Conservation (phyloP, 805 yeast genomes). For the Grigorovia transvaalensis region DNA sequence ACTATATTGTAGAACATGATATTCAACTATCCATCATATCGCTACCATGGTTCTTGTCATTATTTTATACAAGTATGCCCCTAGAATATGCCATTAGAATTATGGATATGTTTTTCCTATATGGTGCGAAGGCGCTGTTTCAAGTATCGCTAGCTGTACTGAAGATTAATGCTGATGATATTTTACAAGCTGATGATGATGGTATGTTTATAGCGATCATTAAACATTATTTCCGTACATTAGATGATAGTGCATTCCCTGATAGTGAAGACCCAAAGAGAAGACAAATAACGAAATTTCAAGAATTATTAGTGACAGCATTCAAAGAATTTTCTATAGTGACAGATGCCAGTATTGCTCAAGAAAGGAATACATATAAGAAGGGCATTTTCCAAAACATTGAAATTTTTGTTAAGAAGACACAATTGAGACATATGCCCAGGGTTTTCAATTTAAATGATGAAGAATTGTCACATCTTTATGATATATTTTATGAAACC, state of each 20-base stretch:
- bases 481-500: constrained; percentile 75
- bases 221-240: constrained; percentile 66
- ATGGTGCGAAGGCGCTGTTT: constrained; percentile 81
- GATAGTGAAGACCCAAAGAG: constrained; percentile 52
- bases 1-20: constrained; percentile 65
- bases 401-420: constrained; percentile 81
- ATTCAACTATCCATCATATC: constrained; percentile 90
- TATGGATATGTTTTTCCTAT: constrained; percentile 78
- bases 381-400: constrained; percentile 75
- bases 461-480: constrained; percentile 56
- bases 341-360: constrained; percentile 61
- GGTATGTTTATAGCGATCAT: constrained; percentile 82
- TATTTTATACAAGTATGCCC: constrained; percentile 90
- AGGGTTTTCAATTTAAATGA: constrained; percentile 50
- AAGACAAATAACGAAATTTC: constrained; percentile 70
- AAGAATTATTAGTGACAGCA: constrained; percentile 81
- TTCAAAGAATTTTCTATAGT: constrained; percentile 81
- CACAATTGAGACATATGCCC: constrained; percentile 81
- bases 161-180: constrained; percentile 75
- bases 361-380: constrained; percentile 60
- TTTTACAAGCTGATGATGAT: constrained; percentile 76
- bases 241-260: constrained; percentile 75
- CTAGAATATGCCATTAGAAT: constrained; percentile 85
- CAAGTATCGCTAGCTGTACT: constrained; percentile 91
- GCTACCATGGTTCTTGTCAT: constrained; percentile 89